Conservation (phyloP, 1,139 yeast species). For the Pichia sp. region DNA sequence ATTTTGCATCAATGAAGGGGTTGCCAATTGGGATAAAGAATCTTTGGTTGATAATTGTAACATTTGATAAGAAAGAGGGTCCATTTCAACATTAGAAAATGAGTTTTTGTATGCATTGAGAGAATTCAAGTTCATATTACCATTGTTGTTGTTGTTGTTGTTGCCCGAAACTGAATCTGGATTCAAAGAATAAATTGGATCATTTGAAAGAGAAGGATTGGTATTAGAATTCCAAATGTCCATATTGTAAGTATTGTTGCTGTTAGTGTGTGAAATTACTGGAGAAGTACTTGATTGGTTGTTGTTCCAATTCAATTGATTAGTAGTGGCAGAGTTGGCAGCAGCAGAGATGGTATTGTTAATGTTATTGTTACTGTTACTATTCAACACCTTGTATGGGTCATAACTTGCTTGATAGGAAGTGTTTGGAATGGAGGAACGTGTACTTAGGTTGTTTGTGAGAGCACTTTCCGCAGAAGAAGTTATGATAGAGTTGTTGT, state of each 20-base stretch:
- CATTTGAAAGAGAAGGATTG: not conserved
- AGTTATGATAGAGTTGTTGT: slow-evolving; percentile 5
- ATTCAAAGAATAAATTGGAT: not conserved
- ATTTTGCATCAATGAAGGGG: slow-evolving; percentile 17
- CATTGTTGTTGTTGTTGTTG: too few relatives aligned
- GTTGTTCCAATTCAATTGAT: not conserved
- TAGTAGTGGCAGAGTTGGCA: too few relatives aligned
- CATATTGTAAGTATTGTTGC: slow-evolving; percentile 1
- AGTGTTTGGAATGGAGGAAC: slow-evolving; percentile 3
- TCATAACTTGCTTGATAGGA: slow-evolving; percentile 1
- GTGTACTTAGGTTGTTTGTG: slow-evolving; percentile 1
- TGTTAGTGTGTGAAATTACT: not conserved
- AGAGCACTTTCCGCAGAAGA: slow-evolving; percentile 6
- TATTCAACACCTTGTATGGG: not conserved
- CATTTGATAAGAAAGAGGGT: slow-evolving; percentile 27
- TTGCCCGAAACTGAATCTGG: too few relatives aligned
- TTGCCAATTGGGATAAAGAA: slow-evolving; percentile 12
- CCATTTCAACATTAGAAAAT: slow-evolving; percentile 26
- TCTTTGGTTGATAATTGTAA: slow-evolving; percentile 22
- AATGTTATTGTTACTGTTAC: not conserved
- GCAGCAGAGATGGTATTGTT: too few relatives aligned
- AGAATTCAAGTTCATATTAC: too few relatives aligned
- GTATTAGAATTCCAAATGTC: slow-evolving; percentile 11
- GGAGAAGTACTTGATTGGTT: not conserved
- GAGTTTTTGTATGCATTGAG: too few relatives aligned